phyloP scores from a whole-genome alignment of 2,329 filamentous ascomycete species.

The Arthrobotrys iridis region DNA sequence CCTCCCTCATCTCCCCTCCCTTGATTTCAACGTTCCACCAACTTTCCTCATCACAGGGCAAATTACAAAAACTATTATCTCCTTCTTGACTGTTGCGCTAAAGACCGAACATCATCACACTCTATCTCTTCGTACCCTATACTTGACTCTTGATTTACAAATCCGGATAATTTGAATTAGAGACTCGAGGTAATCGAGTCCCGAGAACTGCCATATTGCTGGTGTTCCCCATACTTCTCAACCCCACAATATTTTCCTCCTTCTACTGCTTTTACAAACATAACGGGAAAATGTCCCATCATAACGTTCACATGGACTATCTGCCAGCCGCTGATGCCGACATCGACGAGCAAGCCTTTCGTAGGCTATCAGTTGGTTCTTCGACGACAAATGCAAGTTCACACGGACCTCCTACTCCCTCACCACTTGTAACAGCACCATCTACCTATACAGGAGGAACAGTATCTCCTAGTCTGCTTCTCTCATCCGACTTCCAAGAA shows the following conservation, averaged over 20 bases:
- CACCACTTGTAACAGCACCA: conserved; percentile 36
- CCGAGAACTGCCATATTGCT: conserved; percentile 14
- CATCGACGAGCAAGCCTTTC: conserved; percentile 40
- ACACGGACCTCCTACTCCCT: conserved; percentile 47
- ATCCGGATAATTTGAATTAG: conserved; percentile 21
- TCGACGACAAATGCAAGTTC: conserved; percentile 47
- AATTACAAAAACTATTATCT: conserved; percentile 30
- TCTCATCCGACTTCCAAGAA: conserved; percentile 49
- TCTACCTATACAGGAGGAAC: conserved; percentile 49
- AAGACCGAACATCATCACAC: conserved; percentile 39
- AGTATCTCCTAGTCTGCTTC: conserved; percentile 43
- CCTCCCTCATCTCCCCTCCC: conserved; percentile 52
- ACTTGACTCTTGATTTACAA: conserved; percentile 6
- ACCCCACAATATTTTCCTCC: not conserved
- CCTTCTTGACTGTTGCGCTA: conserved; percentile 27
- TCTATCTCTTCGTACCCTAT: conserved; percentile 38
- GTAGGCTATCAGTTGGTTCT: conserved; percentile 49
- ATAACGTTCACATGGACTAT: conserved; percentile 50
- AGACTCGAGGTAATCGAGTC: conserved; percentile 6
- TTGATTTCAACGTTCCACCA: conserved; percentile 50
- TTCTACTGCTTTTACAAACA: not conserved
- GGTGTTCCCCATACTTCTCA: conserved; percentile 41
- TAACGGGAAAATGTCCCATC: conserved; percentile 45
- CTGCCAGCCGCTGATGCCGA: conserved; percentile 51
- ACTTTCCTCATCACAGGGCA: conserved; percentile 48